Percentiles rank a stretch among this genome's conserved stretches.
phyloP scores from a whole-genome alignment of 1,284 basidiomycete species.

The Coniferiporia sulphurascens region DNA sequence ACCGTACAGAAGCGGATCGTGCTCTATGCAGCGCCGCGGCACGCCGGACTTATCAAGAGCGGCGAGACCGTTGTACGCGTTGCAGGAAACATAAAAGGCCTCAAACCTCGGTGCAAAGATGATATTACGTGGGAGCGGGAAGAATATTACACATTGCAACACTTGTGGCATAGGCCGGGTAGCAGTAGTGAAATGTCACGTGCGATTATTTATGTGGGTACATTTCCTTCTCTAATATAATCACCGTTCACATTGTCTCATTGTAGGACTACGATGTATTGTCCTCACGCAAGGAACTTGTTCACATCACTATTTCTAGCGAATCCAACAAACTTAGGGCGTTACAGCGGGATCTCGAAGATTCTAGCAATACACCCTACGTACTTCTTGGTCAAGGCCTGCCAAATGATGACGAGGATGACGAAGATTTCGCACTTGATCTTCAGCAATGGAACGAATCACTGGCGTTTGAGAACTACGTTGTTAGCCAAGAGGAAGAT shows the following conservation, averaged over 20 bases:
- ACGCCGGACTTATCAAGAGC: conserved; percentile 48
- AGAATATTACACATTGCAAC: conserved; percentile 12
- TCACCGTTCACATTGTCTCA: neutral
- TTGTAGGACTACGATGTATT: conserved; percentile 13
- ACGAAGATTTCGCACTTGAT: conserved; percentile 18
- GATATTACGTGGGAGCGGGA: conserved; percentile 16
- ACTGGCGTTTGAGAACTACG: conserved; percentile 15
- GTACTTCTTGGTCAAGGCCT: conserved; percentile 14
- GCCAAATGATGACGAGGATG: conserved; percentile 18
- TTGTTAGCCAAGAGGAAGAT: conserved; percentile 5
- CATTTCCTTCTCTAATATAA: neutral
- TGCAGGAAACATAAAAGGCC: conserved; percentile 4
- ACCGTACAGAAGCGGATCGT: conserved; percentile 46
- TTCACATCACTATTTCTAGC: conserved; percentile 13
- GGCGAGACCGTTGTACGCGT: conserved; percentile 33
- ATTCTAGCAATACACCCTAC: conserved; percentile 4
- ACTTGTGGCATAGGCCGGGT: conserved; percentile 14
- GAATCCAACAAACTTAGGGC: conserved; percentile 8
- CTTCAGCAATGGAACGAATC: conserved; percentile 17
- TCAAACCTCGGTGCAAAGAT: neutral
- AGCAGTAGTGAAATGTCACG: conserved; percentile 11
- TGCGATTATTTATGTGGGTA: conserved; percentile 13
- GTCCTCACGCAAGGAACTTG: conserved; percentile 4
- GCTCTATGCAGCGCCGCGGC: conserved; percentile 34
- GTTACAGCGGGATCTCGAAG: neutral